These are phyloP conservation scores for Yamadazyma diddensiae DNA, from an alignment of 1,139 yeast species.

Conservation along the genomic window DNA sequence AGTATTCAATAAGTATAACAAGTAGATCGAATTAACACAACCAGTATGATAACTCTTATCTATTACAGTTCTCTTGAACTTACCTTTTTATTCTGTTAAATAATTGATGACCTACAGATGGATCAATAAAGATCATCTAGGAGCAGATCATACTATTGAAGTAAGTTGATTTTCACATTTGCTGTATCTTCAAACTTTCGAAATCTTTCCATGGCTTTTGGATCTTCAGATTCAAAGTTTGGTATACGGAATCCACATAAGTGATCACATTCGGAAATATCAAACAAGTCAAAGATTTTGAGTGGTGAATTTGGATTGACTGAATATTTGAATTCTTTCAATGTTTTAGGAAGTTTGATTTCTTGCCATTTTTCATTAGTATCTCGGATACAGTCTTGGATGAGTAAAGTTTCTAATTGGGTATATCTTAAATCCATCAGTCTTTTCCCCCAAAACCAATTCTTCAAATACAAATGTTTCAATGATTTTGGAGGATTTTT, in stretches of 20 bases:
- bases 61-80: no score
- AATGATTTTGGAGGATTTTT: not conserved
- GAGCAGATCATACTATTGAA: no score
- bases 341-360: conserved; percentile 3
- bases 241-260: conserved; percentile 3
- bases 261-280: conserved; percentile 2
- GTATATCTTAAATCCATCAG: conserved; percentile 3
- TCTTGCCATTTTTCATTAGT: not conserved
- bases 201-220: no score
- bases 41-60: no score
- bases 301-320: not conserved
- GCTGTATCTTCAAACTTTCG: no score
- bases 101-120: no score
- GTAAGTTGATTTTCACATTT: no score
- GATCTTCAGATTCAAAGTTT: not conserved
- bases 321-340: conserved; percentile 1
- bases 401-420: not conserved
- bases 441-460: conserved; percentile 1
- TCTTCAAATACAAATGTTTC: not conserved
- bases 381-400: not conserved
- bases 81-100: no score
- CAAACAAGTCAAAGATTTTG: conserved; percentile 2
- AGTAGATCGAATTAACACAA: no score
- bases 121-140: no score
- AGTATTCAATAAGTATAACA: no score